phyloP scores from a whole-genome alignment of 1,284 basidiomycete genomes.

The Meira nashicola region DNA sequence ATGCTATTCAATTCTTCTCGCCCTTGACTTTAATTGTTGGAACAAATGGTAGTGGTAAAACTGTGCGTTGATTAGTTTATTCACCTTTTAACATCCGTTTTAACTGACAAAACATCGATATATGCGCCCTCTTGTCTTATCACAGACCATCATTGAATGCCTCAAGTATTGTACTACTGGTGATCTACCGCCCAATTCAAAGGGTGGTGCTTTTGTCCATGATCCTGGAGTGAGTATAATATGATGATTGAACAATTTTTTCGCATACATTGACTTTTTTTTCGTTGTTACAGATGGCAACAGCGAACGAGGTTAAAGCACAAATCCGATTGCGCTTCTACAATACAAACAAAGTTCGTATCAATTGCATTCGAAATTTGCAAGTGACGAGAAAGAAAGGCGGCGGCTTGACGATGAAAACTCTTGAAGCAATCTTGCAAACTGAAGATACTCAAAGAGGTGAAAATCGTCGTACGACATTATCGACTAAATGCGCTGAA shows the following conservation, averaged over 20 bases:
- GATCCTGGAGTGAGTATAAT: constrained; percentile 68
- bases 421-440: constrained; percentile 84
- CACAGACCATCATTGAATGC: constrained; percentile 89
- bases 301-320: constrained; percentile 96
- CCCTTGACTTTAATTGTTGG: constrained; percentile 98
- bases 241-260: not conserved
- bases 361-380: constrained; percentile 89
- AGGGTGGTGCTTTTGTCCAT: constrained; percentile 94
- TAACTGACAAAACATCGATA: not conserved
- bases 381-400: constrained; percentile 81
- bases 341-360: constrained; percentile 67
- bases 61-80: constrained; percentile 55
- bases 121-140: not conserved
- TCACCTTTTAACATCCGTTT: not conserved
- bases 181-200: constrained; percentile 93
- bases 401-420: constrained; percentile 85
- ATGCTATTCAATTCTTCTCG: constrained; percentile 93
- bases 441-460: constrained; percentile 66
- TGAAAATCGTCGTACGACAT: constrained; percentile 56
- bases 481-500: constrained; percentile 58
- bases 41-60: constrained; percentile 97
- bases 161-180: constrained; percentile 98
- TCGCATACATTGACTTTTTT: not conserved
- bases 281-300: constrained; percentile 67
- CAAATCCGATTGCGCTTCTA: constrained; percentile 91